Conservation (phyloP, 495 filamentous ascomycete species). For the Paragyromitra xinjiangensis region DNA sequence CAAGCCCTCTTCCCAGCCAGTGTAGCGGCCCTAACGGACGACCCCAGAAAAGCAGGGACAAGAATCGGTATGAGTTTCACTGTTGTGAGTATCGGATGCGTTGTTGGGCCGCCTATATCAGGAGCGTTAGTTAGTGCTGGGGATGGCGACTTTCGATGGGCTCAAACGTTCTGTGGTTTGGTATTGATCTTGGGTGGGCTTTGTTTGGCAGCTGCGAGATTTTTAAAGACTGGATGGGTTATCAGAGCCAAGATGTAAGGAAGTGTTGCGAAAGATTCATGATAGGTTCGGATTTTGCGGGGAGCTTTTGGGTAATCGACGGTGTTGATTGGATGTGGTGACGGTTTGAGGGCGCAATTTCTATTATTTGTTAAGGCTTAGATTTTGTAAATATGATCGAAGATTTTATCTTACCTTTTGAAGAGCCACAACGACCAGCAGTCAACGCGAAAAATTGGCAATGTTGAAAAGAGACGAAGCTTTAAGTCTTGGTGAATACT, state of each 20-base stretch:
- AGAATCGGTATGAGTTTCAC: constrained; percentile 83
- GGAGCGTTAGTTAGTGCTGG: constrained; percentile 65
- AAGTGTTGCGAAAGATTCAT: neutral
- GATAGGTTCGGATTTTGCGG: neutral
- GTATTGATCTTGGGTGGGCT: constrained; percentile 60
- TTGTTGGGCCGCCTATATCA: constrained; percentile 79
- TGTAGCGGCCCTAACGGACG: constrained; percentile 69
- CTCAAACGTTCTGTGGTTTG: constrained; percentile 67
- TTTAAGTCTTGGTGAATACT: no score
- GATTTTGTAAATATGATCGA: no score
- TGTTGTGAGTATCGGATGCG: constrained; percentile 73
- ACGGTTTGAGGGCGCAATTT: neutral
- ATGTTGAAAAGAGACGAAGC: no score
- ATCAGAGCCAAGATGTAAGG: constrained; percentile 27
- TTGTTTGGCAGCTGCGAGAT: constrained; percentile 59
- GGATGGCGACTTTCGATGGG: constrained; percentile 62
- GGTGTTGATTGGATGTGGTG: neutral
- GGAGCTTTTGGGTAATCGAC: neutral
- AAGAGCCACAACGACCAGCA: no score
- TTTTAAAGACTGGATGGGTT: constrained; percentile 40
- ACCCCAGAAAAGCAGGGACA: constrained; percentile 72
- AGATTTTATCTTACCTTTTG: no score
- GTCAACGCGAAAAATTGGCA: no score
- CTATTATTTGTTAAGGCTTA: no score
- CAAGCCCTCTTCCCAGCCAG: constrained; percentile 73